Conservation (phyloP, 1,284 basidiomycete genomes). For the Fistulinella cinereoalba region DNA sequence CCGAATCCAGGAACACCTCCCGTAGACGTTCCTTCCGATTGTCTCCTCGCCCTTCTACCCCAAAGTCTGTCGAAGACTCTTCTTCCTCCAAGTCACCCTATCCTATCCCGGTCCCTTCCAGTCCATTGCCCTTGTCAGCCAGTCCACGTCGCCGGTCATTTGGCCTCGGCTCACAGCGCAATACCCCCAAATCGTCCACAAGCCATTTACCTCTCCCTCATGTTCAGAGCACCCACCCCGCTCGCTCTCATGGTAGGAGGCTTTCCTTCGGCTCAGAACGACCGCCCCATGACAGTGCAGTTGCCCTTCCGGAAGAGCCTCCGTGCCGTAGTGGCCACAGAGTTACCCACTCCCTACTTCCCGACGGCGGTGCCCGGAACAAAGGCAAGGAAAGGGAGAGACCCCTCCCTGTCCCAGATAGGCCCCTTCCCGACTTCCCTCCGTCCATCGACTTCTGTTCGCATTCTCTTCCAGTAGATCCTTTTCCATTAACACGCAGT, state of each 20-base stretch:
- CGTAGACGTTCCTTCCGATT: constrained; percentile 35
- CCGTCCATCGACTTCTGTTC: constrained; percentile 18
- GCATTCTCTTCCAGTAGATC: constrained; percentile 20
- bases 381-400: constrained; percentile 32
- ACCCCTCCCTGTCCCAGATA: background rate
- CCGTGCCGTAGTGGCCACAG: constrained; percentile 16
- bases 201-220: constrained; percentile 26
- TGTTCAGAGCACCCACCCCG: constrained; percentile 7
- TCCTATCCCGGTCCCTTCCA: constrained; percentile 30
- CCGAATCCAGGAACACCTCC: constrained; percentile 18
- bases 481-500: constrained; percentile 14
- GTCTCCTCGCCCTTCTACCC: constrained; percentile 32
- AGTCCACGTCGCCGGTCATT: constrained; percentile 36
- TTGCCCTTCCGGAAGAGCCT: constrained; percentile 33
- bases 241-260: constrained; percentile 29
- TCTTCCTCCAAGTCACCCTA: constrained; percentile 20
- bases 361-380: constrained; percentile 15
- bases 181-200: constrained; percentile 32
- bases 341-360: background rate
- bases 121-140: constrained; percentile 30
- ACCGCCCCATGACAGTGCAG: constrained; percentile 32
- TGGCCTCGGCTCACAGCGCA: constrained; percentile 31
- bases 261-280: constrained; percentile 31
- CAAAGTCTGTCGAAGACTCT: constrained; percentile 30
- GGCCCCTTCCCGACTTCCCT: constrained; percentile 3